phyloP scores from a whole-genome alignment of 257 asterid genomes.

The Forsythia viridissima region DNA sequence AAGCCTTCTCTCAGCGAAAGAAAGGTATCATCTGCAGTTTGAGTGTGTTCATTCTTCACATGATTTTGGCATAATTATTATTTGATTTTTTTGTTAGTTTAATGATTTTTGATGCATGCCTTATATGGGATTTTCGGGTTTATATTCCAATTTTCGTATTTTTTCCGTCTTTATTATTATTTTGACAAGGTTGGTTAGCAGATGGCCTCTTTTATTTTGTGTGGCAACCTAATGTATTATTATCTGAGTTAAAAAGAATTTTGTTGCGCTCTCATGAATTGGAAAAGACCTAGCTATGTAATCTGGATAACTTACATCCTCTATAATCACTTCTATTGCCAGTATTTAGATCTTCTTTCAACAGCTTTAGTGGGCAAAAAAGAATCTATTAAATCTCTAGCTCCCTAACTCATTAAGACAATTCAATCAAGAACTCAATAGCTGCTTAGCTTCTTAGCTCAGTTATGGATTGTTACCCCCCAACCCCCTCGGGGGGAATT shows the following conservation, averaged over 20 bases:
- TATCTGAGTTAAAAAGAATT: not conserved
- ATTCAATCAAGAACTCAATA: too few species aligned
- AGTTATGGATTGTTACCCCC: too few species aligned
- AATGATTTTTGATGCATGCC: not conserved
- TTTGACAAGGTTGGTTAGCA: not conserved
- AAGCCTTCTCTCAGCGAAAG: slow-evolving; percentile 74
- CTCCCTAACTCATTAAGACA: too few species aligned
- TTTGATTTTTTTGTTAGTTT: not conserved
- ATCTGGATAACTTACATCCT: not conserved
- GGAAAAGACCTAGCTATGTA: not conserved
- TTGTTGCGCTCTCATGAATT: not conserved
- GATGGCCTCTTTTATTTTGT: not conserved
- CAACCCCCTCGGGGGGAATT: too few species aligned
- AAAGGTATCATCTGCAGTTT: slow-evolving; percentile 44
- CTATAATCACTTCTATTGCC: not conserved
- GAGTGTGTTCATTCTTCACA: not conserved
- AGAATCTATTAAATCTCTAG: too few species aligned
- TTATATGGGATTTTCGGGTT: not conserved
- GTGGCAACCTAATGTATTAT: not conserved
- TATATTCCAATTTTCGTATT: not conserved
- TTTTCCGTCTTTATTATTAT: not conserved
- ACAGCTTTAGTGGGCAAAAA: too few species aligned
- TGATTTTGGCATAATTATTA: not conserved
- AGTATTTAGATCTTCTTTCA: too few species aligned
- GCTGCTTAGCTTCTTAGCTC: too few species aligned